A percentile compares a stretch with the other conserved stretches of the same genome.
These are phyloP conservation scores for Aspergillus carlsbadensis DNA, from an alignment of 495 filamentous ascomycete genomes.

Conservation along the genomic window DNA sequence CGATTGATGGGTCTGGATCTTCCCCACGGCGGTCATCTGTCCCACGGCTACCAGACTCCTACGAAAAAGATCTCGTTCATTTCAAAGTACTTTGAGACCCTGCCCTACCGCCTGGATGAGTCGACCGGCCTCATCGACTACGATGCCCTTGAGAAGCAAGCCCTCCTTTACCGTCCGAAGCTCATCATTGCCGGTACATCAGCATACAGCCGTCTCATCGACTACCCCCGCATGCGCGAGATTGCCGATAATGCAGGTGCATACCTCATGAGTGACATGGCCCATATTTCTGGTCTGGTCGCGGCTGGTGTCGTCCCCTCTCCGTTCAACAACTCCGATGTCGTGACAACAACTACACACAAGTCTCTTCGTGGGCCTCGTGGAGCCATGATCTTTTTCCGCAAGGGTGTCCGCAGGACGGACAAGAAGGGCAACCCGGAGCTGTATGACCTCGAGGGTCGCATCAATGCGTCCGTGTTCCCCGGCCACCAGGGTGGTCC, in stretches of 20 bases:
- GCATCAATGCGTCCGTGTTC: slow-evolving; percentile 96
- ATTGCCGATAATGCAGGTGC: slow-evolving; percentile 89
- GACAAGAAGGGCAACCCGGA: slow-evolving; percentile 85
- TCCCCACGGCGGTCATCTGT: slow-evolving; percentile 94
- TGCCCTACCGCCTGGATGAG: slow-evolving; percentile 91
- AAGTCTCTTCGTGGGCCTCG: slow-evolving; percentile 94
- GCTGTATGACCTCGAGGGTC: slow-evolving; percentile 87
- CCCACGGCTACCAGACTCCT: slow-evolving; percentile 96
- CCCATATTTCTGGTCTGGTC: slow-evolving; percentile 94
- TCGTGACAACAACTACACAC: slow-evolving; percentile 98
- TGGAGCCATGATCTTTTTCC: slow-evolving; percentile 98
- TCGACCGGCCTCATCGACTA: slow-evolving; percentile 94
- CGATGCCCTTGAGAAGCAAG: slow-evolving; percentile 79
- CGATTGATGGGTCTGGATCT: slow-evolving; percentile 96
- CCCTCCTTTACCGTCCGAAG: slow-evolving; percentile 86
- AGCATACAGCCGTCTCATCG: slow-evolving; percentile 91
- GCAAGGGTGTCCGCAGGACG: slow-evolving; percentile 80
- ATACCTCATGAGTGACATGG: slow-evolving; percentile 93
- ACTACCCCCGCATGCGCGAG: slow-evolving; percentile 82
- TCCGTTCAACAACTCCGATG: slow-evolving; percentile 86
- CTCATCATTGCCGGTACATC: slow-evolving; percentile 93
- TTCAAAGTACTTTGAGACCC: slow-evolving; percentile 97
- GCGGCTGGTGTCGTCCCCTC: slow-evolving; percentile 86
- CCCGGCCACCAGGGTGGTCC: slow-evolving; percentile 98
- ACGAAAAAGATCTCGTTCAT: slow-evolving; percentile 98